Evolutionary conservation across 192 early-diverging fungal species (phyloP), one percentile per base, ranked within the genome.

Genomic region (Backusella parvicylindrica): DNA sequence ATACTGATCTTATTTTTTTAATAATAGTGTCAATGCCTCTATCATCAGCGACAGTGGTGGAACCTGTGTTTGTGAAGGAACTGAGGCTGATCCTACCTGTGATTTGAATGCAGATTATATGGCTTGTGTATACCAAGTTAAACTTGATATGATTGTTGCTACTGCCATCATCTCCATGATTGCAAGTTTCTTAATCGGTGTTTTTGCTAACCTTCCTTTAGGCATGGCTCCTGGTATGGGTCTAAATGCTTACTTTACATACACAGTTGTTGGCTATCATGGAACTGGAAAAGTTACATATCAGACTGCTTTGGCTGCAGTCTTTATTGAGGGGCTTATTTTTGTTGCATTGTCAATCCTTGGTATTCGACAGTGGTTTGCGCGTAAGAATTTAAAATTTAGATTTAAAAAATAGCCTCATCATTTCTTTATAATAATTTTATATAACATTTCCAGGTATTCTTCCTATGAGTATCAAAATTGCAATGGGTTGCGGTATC

Each of bases 171-270:
- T 89, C 66, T 80, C 92, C 7, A 85, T 86, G 73, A 85, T 94
- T 70, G 80, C 92, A 0, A 87, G 86, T 37, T 76, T 88, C n/a
- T 79, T 90, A n/a, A 91, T 92, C 83, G 90, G 91, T 56, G 31
- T 86, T 3, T 79, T 91, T 21, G 91, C 94, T 13, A 94, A 95
- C 71, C 79, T 94, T 73, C 94, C 94, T 2, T 79, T 95, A 72
- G 92, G 91, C 9, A 77, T 95, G 80, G 94, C 94, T 15, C 94
- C 94, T 23, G 93, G 85, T 73, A 90, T 95, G 90, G 94, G 94
- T 9, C 82, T 94, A 23, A 94, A 92, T 71, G 92, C 93, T 31
- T 95, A 93, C 76, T 94, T 95, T 78, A 89, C 93, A 3, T 95
- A 93, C 76, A 93, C 91, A 0, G 93, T 95, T 9, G 93, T 95